phyloP scores from a whole-genome alignment of 164 flowering plant species.

The Magnolia officinalis region DNA sequence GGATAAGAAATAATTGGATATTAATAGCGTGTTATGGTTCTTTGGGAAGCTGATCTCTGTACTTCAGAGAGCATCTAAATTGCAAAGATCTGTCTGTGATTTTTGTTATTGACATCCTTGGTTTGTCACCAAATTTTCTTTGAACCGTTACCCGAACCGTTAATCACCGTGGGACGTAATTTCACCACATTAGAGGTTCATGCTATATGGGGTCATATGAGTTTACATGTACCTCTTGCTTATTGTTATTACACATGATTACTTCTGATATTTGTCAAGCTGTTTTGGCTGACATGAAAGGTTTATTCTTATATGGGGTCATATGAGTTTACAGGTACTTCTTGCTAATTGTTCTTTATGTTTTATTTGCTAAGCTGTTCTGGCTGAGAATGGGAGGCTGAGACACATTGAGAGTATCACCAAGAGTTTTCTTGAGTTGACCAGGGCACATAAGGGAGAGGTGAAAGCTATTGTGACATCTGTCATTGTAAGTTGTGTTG shows the following conservation, averaged over 20 bases:
- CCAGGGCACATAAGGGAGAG: slow-evolving; percentile 85
- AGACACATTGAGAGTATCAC: slow-evolving; percentile 49
- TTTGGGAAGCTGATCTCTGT: no score
- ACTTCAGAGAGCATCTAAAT: no score
- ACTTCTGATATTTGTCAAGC: slow-evolving; percentile 28
- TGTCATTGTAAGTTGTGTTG: slow-evolving; percentile 64
- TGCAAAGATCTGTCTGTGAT: no score
- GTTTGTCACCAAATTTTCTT: no score
- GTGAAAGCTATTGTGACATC: slow-evolving; percentile 75
- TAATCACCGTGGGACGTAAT: no score
- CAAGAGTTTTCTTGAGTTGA: slow-evolving; percentile 57
- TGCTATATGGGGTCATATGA: no score
- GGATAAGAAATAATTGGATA: no score
- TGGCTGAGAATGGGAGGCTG: slow-evolving; percentile 85
- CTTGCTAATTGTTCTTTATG: not conserved
- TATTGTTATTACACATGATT: not conserved
- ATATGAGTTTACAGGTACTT: not conserved
- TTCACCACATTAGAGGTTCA: no score
- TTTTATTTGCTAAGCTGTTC: slow-evolving; percentile 37
- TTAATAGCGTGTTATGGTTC: no score
- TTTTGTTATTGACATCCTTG: no score
- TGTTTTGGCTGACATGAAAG: slow-evolving; percentile 49
- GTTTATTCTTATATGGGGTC: not conserved
- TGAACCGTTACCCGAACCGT: no score
- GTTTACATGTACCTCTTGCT: not conserved